These are phyloP conservation scores for Globisporangium spiculum DNA, from an alignment of 352 stramenopile species.

Conservation along the genomic window DNA sequence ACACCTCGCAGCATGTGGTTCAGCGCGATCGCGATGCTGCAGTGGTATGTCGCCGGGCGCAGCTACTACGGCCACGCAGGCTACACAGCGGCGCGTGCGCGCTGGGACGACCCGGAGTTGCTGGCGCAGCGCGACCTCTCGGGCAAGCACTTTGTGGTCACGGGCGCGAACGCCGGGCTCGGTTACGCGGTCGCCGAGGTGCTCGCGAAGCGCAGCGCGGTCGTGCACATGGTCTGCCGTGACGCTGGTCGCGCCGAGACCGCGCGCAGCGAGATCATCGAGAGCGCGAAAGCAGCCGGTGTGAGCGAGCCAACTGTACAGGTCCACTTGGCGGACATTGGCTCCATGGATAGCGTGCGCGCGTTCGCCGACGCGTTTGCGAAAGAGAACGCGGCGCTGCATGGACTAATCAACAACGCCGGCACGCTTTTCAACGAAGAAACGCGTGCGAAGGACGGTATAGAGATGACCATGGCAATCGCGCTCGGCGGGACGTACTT, in stretches of 20 bases:
- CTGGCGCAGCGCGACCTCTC: conserved; percentile 31
- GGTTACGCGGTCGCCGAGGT: conserved; percentile 38
- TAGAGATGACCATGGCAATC: conserved; percentile 43
- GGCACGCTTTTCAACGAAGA: conserved; percentile 41
- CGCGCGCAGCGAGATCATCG: conserved; percentile 38
- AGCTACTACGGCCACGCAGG: conserved; percentile 34
- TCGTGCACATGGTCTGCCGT: conserved; percentile 52
- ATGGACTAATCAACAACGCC: conserved; percentile 54
- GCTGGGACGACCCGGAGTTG: conserved; percentile 38
- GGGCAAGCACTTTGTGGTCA: conserved; percentile 46
- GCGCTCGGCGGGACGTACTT: conserved; percentile 42
- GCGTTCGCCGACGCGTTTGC: conserved; percentile 30
- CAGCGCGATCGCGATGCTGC: conserved; percentile 33
- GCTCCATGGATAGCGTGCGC: conserved; percentile 40
- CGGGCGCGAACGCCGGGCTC: conserved; percentile 43
- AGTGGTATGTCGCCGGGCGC: conserved; percentile 39
- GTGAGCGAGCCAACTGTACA: conserved; percentile 28
- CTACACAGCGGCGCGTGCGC: conserved; percentile 28
- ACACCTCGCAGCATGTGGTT: conserved; percentile 28
- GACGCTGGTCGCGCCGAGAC: conserved; percentile 30
- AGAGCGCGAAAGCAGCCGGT: conserved; percentile 25
- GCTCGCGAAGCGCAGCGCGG: conserved; percentile 32
- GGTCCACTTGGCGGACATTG: conserved; percentile 46
- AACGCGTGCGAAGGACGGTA: conserved; percentile 24
- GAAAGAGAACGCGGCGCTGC: conserved; percentile 21